Percentiles rank a stretch among this genome's conserved stretches.
These are phyloP conservation scores for Botrytis byssoidea DNA, from an alignment of 2,329 filamentous ascomycete genomes.

Conservation along the genomic window DNA sequence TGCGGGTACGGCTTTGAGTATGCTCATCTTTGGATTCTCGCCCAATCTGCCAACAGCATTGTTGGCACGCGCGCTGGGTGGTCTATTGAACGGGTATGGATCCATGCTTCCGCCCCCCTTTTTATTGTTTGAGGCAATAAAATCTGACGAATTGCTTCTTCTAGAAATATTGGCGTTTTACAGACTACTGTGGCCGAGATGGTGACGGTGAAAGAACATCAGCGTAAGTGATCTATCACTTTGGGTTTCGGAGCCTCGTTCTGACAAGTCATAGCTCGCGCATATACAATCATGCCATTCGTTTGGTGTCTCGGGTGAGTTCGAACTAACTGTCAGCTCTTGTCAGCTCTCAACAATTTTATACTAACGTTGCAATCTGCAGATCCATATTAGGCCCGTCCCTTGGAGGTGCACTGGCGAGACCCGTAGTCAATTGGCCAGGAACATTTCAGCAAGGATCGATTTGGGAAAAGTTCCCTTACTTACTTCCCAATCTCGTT, in stretches of 20 bases:
- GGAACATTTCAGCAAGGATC: constrained; percentile 67
- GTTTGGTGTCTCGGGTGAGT: constrained; percentile 90
- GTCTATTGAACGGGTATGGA: constrained; percentile 83
- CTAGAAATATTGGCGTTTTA: constrained; percentile 86
- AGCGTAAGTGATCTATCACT: constrained; percentile 58
- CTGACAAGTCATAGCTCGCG: constrained; percentile 61
- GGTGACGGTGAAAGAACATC: constrained; percentile 88
- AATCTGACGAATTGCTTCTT: constrained; percentile 27
- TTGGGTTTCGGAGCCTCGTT: constrained; percentile 36
- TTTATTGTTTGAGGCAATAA: constrained; percentile 11
- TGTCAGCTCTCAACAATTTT: constrained; percentile 16
- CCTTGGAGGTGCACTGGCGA: constrained; percentile 84
- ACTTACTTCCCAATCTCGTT: constrained; percentile 88
- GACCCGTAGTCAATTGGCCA: constrained; percentile 82
- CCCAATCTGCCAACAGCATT: constrained; percentile 78
- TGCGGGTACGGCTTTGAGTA: constrained; percentile 86
- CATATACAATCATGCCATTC: constrained; percentile 96
- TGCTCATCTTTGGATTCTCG: constrained; percentile 88
- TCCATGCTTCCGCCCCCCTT: constrained; percentile 7
- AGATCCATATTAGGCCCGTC: constrained; percentile 90
- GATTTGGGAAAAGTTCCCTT: constrained; percentile 84
- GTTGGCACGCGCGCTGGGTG: constrained; percentile 83
- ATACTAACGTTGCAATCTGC: constrained; percentile 15
- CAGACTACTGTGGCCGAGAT: constrained; percentile 95
- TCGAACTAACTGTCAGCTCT: constrained; percentile 15